Evolutionary conservation across 1,284 basidiomycete species (phyloP).

Genomic region (Pyrrhoderma noxium): DNA sequence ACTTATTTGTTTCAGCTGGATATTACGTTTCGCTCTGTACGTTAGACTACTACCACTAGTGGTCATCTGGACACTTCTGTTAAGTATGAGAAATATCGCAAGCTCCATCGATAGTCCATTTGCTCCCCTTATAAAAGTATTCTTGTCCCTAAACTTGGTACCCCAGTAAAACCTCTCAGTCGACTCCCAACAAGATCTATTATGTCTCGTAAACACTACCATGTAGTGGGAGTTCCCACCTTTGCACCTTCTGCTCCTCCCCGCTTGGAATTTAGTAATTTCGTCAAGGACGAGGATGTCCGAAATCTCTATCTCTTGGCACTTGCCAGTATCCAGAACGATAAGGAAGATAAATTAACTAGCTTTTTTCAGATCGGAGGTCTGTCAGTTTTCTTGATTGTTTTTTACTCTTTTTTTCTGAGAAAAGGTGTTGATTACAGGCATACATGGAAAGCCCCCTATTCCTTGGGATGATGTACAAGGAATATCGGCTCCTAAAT

Average conservation of each 20-base stretch:
- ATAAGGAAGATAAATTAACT: constrained; percentile 26
- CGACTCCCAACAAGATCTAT: too few species aligned
- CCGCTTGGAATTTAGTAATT: constrained; percentile 39
- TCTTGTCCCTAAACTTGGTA: too few species aligned
- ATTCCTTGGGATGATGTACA: constrained; percentile 35
- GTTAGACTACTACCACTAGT: too few species aligned
- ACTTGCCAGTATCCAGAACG: constrained; percentile 30
- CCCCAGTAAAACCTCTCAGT: too few species aligned
- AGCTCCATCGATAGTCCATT: too few species aligned
- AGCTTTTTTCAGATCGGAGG: constrained; percentile 38
- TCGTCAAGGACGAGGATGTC: constrained; percentile 35
- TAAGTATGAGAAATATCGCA: too few species aligned
- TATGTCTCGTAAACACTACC: too few species aligned
- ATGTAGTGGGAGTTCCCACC: constrained; percentile 16
- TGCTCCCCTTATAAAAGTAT: too few species aligned
- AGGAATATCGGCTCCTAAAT: constrained; percentile 23
- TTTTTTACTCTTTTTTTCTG: background rate
- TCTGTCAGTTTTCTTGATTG: background rate
- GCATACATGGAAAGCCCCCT: constrained; percentile 45
- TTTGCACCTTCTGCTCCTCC: constrained; percentile 20
- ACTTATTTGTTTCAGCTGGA: too few species aligned
- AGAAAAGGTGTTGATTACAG: too few species aligned
- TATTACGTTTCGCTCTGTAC: too few species aligned
- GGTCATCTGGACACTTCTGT: too few species aligned
- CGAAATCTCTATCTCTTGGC: constrained; percentile 45